A percentile compares a stretch with the other conserved stretches of the same genome.
These are phyloP conservation scores for Trichoderma orchidacearum DNA, from an alignment of 495 filamentous ascomycete genomes.

Conservation along the genomic window DNA sequence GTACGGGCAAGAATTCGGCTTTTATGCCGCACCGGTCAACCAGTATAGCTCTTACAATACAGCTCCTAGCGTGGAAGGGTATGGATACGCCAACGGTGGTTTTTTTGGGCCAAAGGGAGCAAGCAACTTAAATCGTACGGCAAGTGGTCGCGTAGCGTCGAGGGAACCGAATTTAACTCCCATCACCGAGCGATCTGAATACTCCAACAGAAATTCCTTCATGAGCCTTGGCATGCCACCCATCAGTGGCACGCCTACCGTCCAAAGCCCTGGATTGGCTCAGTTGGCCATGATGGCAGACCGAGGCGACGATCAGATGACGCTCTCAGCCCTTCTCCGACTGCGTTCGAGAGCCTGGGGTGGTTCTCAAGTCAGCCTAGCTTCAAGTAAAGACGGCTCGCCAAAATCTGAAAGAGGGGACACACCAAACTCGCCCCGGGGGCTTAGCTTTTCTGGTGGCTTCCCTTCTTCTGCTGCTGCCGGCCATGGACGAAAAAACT, in stretches of 20 bases:
- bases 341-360: slow-evolving; percentile 67
- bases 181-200: slow-evolving; percentile 92
- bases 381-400: slow-evolving; percentile 43
- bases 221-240: slow-evolving; percentile 54
- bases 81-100: slow-evolving; percentile 64
- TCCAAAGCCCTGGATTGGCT: slow-evolving; percentile 46
- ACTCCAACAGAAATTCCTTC: slow-evolving; percentile 84
- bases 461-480: neutral
- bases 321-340: slow-evolving; percentile 54
- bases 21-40: slow-evolving; percentile 60
- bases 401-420: slow-evolving; percentile 28
- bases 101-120: slow-evolving; percentile 55
- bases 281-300: slow-evolving; percentile 59
- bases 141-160: slow-evolving; percentile 56
- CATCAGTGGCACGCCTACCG: slow-evolving; percentile 24
- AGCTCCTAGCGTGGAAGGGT: slow-evolving; percentile 14
- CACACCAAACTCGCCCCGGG: slow-evolving; percentile 11
- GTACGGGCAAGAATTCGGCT: slow-evolving; percentile 97
- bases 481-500: slow-evolving; percentile 22
- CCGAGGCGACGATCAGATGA: slow-evolving; percentile 50
- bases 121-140: slow-evolving; percentile 48
- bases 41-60: slow-evolving; percentile 10
- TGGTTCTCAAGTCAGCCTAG: slow-evolving; percentile 60
- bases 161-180: slow-evolving; percentile 87
- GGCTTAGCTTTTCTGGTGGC: neutral